A percentile compares a stretch with the other conserved stretches of the same genome.
phyloP scores from a whole-genome alignment of 768 basidiomycete genomes.

The Collybiopsis luxurians region DNA sequence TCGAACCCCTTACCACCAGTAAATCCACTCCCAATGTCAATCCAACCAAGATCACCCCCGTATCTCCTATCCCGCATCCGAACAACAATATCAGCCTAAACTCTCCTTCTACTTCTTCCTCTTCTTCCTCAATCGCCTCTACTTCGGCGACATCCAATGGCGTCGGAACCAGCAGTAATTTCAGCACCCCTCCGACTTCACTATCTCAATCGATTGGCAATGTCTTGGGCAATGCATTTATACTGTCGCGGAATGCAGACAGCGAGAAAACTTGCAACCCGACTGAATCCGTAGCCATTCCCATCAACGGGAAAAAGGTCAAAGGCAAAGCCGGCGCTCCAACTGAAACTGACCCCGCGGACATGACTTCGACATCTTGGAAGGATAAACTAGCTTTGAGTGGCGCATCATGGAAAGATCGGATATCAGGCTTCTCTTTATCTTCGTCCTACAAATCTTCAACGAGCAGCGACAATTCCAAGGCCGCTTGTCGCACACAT shows the following conservation, averaged over 20 bases:
- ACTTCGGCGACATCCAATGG: constrained; percentile 27
- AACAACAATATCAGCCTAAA: constrained; percentile 12
- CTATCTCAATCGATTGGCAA: constrained; percentile 46
- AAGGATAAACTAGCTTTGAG: constrained; percentile 3
- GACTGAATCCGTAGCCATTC: constrained; percentile 13
- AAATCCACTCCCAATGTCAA: constrained; percentile 9
- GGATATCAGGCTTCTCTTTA: constrained; percentile 26
- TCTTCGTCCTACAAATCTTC: constrained; percentile 37
- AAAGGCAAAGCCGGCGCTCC: constrained; percentile 23
- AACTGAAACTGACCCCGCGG: background rate
- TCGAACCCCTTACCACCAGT: constrained; percentile 6
- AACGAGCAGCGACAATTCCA: constrained; percentile 30
- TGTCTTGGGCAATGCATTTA: constrained; percentile 28
- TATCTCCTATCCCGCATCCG: constrained; percentile 16
- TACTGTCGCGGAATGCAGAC: constrained; percentile 20
- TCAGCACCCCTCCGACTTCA: constrained; percentile 60
- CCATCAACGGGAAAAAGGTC: constrained; percentile 34
- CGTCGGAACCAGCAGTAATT: constrained; percentile 38
- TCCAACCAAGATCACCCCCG: constrained; percentile 13
- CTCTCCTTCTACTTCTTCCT: constrained; percentile 48
- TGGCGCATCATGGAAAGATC: constrained; percentile 34
- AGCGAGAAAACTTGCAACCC: background rate
- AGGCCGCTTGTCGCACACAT: constrained; percentile 20
- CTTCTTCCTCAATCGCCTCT: constrained; percentile 51
- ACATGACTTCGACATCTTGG: constrained; percentile 1